Evolutionary conservation across 441 rosid genomes (phyloP), one percentile per base, ranked within the genome.

Genomic region (Brassica hybrid): DNA sequence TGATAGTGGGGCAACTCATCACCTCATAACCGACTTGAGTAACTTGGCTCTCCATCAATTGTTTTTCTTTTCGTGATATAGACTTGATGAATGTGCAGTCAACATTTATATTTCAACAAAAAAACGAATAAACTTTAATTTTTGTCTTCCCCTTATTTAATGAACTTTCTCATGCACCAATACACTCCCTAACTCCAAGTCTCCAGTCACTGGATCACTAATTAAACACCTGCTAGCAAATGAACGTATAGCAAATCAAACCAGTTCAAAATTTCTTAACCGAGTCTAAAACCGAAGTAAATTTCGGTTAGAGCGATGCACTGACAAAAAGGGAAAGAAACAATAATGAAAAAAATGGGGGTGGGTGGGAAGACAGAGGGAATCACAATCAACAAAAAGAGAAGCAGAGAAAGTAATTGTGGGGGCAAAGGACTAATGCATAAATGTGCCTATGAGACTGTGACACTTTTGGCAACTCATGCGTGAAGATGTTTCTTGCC

Each of bases 401-500:
- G 81, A 78, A 73, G 73, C 69, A 73, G 17, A 62, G 73, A 67
- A 78, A 72, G 68, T 73, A 78, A 52, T 67, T 54, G 81, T 78
- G 77, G 81, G 81, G 81, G 65, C 77, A 61, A 41, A 61, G 19
- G 70, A 73, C 25, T 25, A 38, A 67, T 69, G 65, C 60, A 78
- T 54, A 67, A 67, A 58, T 67, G 60, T 78, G 65, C 70, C 77
- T 78, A 72, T 60, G 59, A 67, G 77, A 72, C 70, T 61, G 45
- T 72, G 77, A 72, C 77, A 78, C 67, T 78, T 78, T 78, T 78
- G 81, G 81, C 60, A 60, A 78, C 74, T 78, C 81, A 78, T 78
- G 81, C 81, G 81, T 78, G 81, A 78, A 78, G 77, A 78, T 78
- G 81, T 78, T 78, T 73, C 50, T 62, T 73, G 69, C 70, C 77